Evolutionary conservation across 371 early-diverging fungal species (phyloP), one percentile per base, ranked within the genome.

Genomic region (Scutellospora calospora): DNA sequence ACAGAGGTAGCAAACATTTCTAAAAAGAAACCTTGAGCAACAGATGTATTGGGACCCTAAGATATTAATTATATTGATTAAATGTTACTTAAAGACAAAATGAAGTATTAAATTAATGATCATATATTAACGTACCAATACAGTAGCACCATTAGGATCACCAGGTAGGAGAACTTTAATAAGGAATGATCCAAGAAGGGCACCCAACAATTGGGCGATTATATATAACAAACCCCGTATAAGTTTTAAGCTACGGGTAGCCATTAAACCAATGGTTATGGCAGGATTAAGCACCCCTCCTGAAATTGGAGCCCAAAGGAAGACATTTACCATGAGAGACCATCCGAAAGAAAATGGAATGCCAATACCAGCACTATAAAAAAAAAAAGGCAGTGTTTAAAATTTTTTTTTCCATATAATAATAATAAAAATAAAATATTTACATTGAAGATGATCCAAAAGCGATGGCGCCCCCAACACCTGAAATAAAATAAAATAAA

Each of bases 1-100:
- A 72, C 72, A 51, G 72, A 72, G 4, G 72, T 72, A 9, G 72
- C 20, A 72, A 72, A 72, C 27, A 72, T 25, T 72, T 72, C 72
- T 14, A 72, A 31, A 52, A 72, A 72, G 29, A 72, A 29, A 2
- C 54, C 72, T 72, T 72, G 72, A 8, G 72, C 20, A 12, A 27
- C 18, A 29, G 72, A 20, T 11, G 29, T 18, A 5, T 3, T 25
- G 0, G 27, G 11, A 31, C 8, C 20, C 63, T 62, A 62, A 27
- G 2, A 62, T 5, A 29, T 11, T 9, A 31, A 57, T 8, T 20
- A 57, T n/a, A 45, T 45, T 45, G 12, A 11, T 6, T 22, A 25
- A 57, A 57, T 57, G 25, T 22, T 57, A 14, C 8, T 57, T 57
- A 57, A 22, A 57, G n/a, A 55, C 20, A 5, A 57, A 22, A 22